phyloP scores from a whole-genome alignment of 768 basidiomycete genomes.

The Tricholoma flavovirens region DNA sequence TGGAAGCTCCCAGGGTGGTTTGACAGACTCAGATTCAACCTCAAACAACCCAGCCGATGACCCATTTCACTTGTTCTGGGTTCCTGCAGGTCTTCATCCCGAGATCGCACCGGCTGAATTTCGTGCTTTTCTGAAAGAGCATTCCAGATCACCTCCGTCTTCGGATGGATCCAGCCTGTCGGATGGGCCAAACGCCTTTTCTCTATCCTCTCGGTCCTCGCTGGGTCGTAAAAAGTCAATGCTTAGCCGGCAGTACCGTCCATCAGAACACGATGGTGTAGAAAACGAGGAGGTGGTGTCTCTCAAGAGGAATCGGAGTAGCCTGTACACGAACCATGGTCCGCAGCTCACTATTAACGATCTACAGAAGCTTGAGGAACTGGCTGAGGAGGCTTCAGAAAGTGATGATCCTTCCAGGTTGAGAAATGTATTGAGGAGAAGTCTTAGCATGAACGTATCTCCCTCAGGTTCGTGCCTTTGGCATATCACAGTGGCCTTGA shows the following conservation, averaged over 20 bases:
- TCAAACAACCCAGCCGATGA: constrained; percentile 54
- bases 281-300: constrained; percentile 66
- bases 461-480: constrained; percentile 63
- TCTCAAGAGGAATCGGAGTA: constrained; percentile 61
- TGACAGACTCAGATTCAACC: constrained; percentile 18
- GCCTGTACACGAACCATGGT: constrained; percentile 58
- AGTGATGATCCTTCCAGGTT: constrained; percentile 80
- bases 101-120: constrained; percentile 98
- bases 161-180: constrained; percentile 33
- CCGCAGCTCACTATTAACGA: constrained; percentile 92
- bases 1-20: constrained; percentile 20
- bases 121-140: constrained; percentile 90
- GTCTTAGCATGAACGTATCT: constrained; percentile 80
- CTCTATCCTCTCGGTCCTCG: constrained; percentile 33
- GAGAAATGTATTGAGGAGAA: constrained; percentile 74
- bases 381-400: constrained; percentile 84
- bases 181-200: constrained; percentile 38
- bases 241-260: constrained; percentile 91
- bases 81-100: constrained; percentile 92
- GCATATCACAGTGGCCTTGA: constrained; percentile 8
- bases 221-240: constrained; percentile 88
- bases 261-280: constrained; percentile 67
- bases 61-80: constrained; percentile 95
- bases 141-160: constrained; percentile 60
- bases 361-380: constrained; percentile 87